Evolutionary conservation across 495 filamentous ascomycete genomes (phyloP), one percentile per base, ranked within the genome.

Genomic region (Astrothelium subdiscretum): DNA sequence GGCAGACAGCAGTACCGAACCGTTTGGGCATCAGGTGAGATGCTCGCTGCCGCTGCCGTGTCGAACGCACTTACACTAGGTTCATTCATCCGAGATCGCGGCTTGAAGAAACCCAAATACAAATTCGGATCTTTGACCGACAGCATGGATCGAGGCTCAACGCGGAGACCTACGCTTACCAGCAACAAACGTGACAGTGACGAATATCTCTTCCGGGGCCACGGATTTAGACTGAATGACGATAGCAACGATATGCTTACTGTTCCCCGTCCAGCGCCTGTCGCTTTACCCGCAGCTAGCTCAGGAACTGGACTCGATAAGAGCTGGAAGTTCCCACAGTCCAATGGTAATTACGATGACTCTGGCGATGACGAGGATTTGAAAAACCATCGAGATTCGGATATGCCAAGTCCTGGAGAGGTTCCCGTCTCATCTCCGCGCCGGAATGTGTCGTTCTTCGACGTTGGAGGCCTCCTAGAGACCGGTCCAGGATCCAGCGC

Each of bases 41-140:
- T 77, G 31, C 62, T 76, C 12, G 72, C 74, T n/a, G 71, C 75
- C 8, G 65, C 75, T 13, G 69, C 66, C 12, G 71, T 76, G 20
- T 74, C 75, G 13, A 77, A 77, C 59, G 72, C 70, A 13, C 67
- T 77, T 42, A 66, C 76, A 27, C 65, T 77, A 0, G 75, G 75
- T 26, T 75, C 75, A 8, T 77, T 77, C 66, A 61, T 77, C 18
- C 72, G 75, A 32, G 75, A 77, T 65, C 68, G 74, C 27, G 75
- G 75, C 43, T 59, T 70, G 27, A 77, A 77, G 63, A 73, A 73
- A 59, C 59, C 68, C 24, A 76, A 72, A 58, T 77, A 68, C 67
- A 70, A 69, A 54, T 63, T 65, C 11, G 65, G 66, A 2, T 70
- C 69, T 24, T 65, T 68, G 22, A 64, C 68, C 20, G 72, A 75